Conservation (phyloP, 768 basidiomycete species). For the Leccinellum rugosiceps region DNA sequence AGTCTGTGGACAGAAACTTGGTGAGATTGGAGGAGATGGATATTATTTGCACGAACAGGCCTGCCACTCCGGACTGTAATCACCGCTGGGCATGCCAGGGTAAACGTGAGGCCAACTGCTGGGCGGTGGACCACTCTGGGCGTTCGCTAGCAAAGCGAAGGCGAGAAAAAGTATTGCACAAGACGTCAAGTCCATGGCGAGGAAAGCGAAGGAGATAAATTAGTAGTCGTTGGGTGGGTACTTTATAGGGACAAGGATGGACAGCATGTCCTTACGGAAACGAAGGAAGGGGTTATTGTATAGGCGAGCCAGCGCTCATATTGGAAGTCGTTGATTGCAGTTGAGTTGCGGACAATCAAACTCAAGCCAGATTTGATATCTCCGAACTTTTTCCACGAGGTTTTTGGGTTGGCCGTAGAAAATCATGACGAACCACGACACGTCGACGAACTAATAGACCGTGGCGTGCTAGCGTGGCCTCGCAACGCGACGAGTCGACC, state of each 20-base stretch:
- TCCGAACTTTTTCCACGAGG: no score
- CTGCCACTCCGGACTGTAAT: conserved; percentile 60
- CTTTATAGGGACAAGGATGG: no score
- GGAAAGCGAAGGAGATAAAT: conserved; percentile 2
- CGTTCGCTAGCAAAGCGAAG: conserved; percentile 11
- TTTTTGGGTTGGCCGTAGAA: no score
- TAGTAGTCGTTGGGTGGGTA: neutral
- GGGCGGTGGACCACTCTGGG: conserved; percentile 27
- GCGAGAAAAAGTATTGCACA: conserved; percentile 3
- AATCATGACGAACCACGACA: no score
- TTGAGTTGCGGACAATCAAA: no score
- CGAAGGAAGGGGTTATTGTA: neutral
- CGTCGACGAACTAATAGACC: no score
- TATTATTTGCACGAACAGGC: conserved; percentile 41
- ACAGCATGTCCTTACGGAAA: no score
- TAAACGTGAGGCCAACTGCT: conserved; percentile 40
- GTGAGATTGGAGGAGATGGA: neutral
- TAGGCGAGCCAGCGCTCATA: no score
- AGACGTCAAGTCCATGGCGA: conserved; percentile 21
- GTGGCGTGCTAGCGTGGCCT: no score
- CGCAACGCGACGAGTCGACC: no score
- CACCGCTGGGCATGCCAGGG: conserved; percentile 41
- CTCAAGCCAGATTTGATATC: no score
- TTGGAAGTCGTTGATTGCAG: no score
- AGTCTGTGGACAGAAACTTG: conserved; percentile 39